Evolutionary conservation across 1,139 yeast species (phyloP), one percentile per base, ranked within the genome.

Genomic region (Diutina sp.): DNA sequence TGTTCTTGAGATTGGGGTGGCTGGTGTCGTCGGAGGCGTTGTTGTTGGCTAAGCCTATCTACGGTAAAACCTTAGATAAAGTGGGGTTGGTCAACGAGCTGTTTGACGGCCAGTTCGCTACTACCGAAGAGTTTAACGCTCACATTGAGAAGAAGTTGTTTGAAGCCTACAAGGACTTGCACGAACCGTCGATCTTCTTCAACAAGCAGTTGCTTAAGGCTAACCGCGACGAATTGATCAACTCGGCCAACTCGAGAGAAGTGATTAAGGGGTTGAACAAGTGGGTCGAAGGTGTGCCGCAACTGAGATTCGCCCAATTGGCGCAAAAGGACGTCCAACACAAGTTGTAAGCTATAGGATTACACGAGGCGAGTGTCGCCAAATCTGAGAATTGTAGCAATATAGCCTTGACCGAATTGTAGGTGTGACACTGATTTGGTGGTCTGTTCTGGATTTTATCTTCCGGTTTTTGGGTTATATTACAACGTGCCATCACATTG

Each of bases 241-340:
- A 73, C 61, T 67, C 76, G 56, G 83, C 86, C 52, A 84, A 82
- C 64, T 74, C 87, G 18, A 76, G 77, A 60, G 97, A 89, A 69
- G 84, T 83, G 46, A 73, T 84, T 62, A 73, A 76, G 58, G 96
- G 96, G 4, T 76, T 87, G 60, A 74, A 77, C 58, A 81, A 80
- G 65, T 90, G 93, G 86, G 72, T 85, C 55, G 73, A 78, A 59
- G 93, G 95, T 56, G 76, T 79, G 60, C 96, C 97, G 2, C 95
- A 87, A 68, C 67, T 72, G 55, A 79, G 90, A 56, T 88, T 88
- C 66, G 72, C 71, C 52, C 76, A 78, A 64, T 72, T 88, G 66
- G 77, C 81, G 44, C 69, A 70, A 57, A 84, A 79, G 68, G 75
- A 78, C 59, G 74, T 83, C 59, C 80, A 78, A 64, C 90, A 85